A percentile compares a stretch with the other conserved stretches of the same genome.
phyloP scores from a whole-genome alignment of 1,284 basidiomycete species.

The Pyrrhoderma noxium region DNA sequence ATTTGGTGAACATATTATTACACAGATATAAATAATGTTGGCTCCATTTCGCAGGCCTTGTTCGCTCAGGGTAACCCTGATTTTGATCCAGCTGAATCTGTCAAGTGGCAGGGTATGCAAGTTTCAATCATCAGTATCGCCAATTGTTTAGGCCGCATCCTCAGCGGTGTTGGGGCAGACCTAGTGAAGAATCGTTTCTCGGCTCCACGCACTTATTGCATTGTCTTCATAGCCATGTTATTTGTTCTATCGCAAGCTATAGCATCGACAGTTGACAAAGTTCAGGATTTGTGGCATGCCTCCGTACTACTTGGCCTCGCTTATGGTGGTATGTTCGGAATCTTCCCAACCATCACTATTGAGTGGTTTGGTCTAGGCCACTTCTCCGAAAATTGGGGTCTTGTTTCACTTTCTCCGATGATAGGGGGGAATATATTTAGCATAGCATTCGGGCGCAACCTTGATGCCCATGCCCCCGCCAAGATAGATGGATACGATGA shows the following conservation, averaged over 20 bases:
- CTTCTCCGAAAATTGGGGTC: slow-evolving; percentile 85
- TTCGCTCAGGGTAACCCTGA: slow-evolving; percentile 57
- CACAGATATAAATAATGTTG: slow-evolving; percentile 89
- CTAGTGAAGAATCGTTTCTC: slow-evolving; percentile 50
- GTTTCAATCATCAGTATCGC: slow-evolving; percentile 81
- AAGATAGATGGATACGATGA: background rate
- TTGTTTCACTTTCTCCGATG: slow-evolving; percentile 67
- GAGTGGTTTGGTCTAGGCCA: slow-evolving; percentile 82
- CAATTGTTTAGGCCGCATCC: slow-evolving; percentile 71
- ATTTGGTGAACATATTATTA: background rate
- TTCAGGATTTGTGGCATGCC: slow-evolving; percentile 66
- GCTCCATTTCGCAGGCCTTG: slow-evolving; percentile 84
- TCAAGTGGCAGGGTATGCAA: slow-evolving; percentile 77
- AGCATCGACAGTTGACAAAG: slow-evolving; percentile 49
- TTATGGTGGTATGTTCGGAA: slow-evolving; percentile 75
- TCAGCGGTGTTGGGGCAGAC: slow-evolving; percentile 66
- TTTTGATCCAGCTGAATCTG: slow-evolving; percentile 61
- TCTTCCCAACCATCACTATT: slow-evolving; percentile 68
- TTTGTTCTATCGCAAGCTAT: slow-evolving; percentile 68
- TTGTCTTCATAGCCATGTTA: slow-evolving; percentile 55
- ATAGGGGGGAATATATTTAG: slow-evolving; percentile 83
- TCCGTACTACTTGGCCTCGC: slow-evolving; percentile 66
- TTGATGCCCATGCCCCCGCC: slow-evolving; percentile 57
- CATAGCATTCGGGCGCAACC: slow-evolving; percentile 71
- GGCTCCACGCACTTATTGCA: slow-evolving; percentile 64